Percentiles rank a stretch among this genome's conserved stretches.
Conservation (phyloP, 2,329 filamentous ascomycete genomes). For the Fusarium fracticaudum region DNA sequence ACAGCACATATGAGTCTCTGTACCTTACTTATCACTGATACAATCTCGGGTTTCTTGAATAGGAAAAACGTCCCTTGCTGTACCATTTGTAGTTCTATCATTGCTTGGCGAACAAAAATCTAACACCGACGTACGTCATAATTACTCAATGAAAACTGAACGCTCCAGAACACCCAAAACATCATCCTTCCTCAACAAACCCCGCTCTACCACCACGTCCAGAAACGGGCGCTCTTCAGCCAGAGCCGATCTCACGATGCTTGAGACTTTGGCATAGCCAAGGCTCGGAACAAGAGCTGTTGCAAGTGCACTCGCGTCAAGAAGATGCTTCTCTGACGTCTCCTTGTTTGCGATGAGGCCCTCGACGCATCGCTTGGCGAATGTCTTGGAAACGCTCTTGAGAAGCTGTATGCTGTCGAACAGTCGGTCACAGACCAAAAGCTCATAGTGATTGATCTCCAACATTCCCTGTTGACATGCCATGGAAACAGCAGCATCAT, state of each 20-base stretch:
- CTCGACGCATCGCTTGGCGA: not conserved
- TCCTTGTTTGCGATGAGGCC: conserved; percentile 2
- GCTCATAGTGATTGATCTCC: conserved; percentile 6
- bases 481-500: not conserved
- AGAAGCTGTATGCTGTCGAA: not conserved
- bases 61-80: not conserved
- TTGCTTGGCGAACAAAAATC: not conserved
- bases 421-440: not conserved
- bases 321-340: not conserved
- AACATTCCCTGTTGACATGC: conserved; percentile 2
- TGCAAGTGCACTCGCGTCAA: conserved; percentile 1
- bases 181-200: not conserved
- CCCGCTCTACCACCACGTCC: not conserved
- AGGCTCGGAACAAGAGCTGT: conserved; percentile 4
- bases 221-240: not conserved
- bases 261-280: not conserved
- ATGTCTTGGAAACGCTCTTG: not conserved
- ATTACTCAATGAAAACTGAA: not conserved
- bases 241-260: not conserved
- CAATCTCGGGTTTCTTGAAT: not conserved
- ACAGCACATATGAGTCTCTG: too few species aligned
- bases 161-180: not conserved
- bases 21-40: too few species aligned
- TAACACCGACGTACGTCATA: not conserved
- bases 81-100: not conserved